phyloP scores from a whole-genome alignment of 148 eudicot genomes.

The Chenopodium suecicum region DNA sequence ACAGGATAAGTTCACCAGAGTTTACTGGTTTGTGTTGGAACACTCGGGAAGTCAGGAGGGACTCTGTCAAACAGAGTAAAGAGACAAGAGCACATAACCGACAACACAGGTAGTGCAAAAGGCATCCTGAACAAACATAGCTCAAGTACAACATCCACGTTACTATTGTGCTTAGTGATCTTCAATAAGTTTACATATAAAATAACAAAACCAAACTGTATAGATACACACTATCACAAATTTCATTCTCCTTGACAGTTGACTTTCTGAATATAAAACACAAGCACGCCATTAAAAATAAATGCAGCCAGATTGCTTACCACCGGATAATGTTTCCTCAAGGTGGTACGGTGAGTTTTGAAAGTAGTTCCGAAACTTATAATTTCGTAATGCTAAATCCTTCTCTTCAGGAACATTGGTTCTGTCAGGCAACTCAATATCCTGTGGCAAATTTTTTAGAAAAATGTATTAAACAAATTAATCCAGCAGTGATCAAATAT shows the following conservation, averaged over 20 bases:
- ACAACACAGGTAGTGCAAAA: not conserved
- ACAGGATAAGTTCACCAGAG: not conserved
- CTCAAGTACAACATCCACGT: not conserved
- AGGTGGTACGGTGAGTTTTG: conserved; percentile 23
- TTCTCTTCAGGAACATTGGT: conserved; percentile 13
- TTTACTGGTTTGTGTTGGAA: not conserved
- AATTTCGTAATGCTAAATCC: conserved; percentile 2
- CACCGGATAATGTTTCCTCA: conserved; percentile 21
- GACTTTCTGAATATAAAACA: not conserved
- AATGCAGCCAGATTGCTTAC: not conserved
- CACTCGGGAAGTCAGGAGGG: not conserved
- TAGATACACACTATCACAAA: conserved; percentile 1
- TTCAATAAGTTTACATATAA: not conserved
- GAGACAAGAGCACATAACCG: not conserved
- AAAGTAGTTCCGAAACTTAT: conserved; percentile 14
- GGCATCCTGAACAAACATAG: not conserved
- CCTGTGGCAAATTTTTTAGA: conserved; percentile 14
- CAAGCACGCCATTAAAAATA: not conserved
- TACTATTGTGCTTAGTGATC: not conserved
- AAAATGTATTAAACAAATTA: not conserved
- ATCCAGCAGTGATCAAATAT: not conserved
- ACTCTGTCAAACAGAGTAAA: not conserved
- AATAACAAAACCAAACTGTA: not conserved
- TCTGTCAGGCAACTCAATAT: conserved; percentile 27
- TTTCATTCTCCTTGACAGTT: not conserved